Evolutionary conservation across 1,284 basidiomycete species (phyloP).

Genomic region (Trametes hirsuta): DNA sequence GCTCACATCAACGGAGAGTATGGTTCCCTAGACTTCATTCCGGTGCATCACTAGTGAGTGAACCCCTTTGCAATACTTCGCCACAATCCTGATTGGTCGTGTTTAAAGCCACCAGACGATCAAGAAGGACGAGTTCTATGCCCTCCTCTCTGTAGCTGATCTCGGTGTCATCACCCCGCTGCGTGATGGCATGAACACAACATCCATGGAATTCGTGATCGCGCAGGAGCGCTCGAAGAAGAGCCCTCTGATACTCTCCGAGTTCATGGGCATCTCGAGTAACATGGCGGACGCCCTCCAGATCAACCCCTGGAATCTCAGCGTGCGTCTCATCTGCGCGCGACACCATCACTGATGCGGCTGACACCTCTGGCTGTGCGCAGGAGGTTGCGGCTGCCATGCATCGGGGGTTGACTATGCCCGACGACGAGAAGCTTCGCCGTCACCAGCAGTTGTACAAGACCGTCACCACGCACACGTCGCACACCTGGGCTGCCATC

Average conservation of each 20-base stretch:
- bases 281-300: slow-evolving; percentile 84
- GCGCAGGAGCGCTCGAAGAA: slow-evolving; percentile 85
- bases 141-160: slow-evolving; percentile 93
- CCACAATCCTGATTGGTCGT: not conserved
- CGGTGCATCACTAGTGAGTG: slow-evolving; percentile 97
- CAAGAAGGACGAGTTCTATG: slow-evolving; percentile 98
- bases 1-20: slow-evolving; percentile 98
- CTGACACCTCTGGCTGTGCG: slow-evolving; percentile 9
- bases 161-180: slow-evolving; percentile 95
- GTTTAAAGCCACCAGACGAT: slow-evolving; percentile 87
- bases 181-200: slow-evolving; percentile 99
- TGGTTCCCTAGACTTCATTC: slow-evolving; percentile 94
- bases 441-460: slow-evolving; percentile 84
- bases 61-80: not conserved
- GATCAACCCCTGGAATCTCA: slow-evolving; percentile 90
- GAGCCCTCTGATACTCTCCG: slow-evolving; percentile 89
- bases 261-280: slow-evolving; percentile 97
- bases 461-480: slow-evolving; percentile 92
- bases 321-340: slow-evolving; percentile 48
- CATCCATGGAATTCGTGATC: slow-evolving; percentile 96
- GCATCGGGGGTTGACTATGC: slow-evolving; percentile 86
- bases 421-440: slow-evolving; percentile 71
- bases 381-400: slow-evolving; percentile 95
- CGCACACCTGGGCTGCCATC: slow-evolving; percentile 93
- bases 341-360: not conserved